Base-by-base conservation (phyloP, 371 early-diverging fungal genomes). In the Syncephalastrum racemosum region DNA sequence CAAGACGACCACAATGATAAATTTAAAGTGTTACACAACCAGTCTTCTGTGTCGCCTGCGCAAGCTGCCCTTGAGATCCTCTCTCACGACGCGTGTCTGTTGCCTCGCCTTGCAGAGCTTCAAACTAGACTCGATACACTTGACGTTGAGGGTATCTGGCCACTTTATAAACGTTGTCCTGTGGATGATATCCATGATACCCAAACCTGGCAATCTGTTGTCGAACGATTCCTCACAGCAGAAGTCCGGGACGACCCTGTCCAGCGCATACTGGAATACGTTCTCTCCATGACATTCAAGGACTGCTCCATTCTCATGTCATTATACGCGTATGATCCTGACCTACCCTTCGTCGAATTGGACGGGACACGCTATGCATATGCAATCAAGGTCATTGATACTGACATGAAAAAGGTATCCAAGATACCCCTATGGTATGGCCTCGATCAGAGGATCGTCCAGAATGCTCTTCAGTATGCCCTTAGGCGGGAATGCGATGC, bases 251-350 rank as follows among this genome's bases (percentile, higher is more conserved):
- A 22, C 39, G 36, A 31, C 36, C 36, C 36, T 1, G 10, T 31
- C 36, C 81, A 79, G 12, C 58, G 59, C 13, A 48, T 84, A 0
- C 67, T 60, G 44, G 79, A 82, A 53, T 82, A 72, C 55, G 70
- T 82, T 14, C 44, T 86, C 20, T 80, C 85, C 3, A 78, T 79
- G 68, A 81, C 82, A 15, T 73, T 86, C 19, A 86, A 86, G 51
- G 87, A 86, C 52, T 79, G 80, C 18, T 86, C 87, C 0, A 40
- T 84, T 15, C 73, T 82, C 59, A 65, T 82, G 23, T 58, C 70
- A 45, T 16, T 13, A 15, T 27, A 39, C 31, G 20, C 31, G 4
- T 13, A 50, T 41, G 40, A 25, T 24, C 44, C 46, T 18, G 18
- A 31, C 48, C 4, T 31, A 40, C 19, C 41, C 6, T 16, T 40